Conservation (phyloP, 192 early-diverging fungal species). For the Diversispora epigaea region DNA sequence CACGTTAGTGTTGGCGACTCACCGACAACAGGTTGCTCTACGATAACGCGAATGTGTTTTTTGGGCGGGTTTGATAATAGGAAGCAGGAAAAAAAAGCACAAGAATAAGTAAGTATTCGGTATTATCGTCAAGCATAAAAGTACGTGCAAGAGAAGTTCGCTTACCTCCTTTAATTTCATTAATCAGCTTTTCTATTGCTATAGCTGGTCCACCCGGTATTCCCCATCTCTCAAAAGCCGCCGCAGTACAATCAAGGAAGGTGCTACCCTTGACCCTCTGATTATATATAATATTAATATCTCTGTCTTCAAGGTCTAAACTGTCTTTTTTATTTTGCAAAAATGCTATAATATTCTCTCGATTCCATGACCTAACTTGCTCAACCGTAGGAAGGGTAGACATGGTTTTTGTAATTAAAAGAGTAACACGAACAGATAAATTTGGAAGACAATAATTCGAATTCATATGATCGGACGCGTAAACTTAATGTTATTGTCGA, state of each 20-base stretch:
- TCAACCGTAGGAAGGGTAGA: conserved; percentile 14
- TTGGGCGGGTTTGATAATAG: too few relatives aligned
- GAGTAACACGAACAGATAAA: too few relatives aligned
- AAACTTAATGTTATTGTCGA: too few relatives aligned
- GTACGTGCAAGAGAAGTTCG: neutral
- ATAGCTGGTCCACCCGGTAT: conserved; percentile 11
- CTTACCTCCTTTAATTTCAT: conserved; percentile 15
- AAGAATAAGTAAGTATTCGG: neutral
- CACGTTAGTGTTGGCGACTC: too few relatives aligned
- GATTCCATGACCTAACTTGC: neutral
- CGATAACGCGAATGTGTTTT: neutral
- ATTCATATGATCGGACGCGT: too few relatives aligned
- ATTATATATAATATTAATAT: conserved; percentile 22
- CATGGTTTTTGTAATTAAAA: too few relatives aligned
- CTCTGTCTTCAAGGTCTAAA: conserved; percentile 13
- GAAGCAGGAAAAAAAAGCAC: neutral
- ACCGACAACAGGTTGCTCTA: neutral
- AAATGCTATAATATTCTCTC: conserved; percentile 23
- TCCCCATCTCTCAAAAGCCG: conserved; percentile 13
- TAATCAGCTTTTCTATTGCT: conserved; percentile 2
- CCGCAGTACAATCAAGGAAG: neutral
- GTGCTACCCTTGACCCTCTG: conserved; percentile 1
- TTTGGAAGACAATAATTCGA: too few relatives aligned
- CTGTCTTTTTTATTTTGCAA: conserved; percentile 8
- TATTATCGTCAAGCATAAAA: neutral